Base-by-base conservation (phyloP, 2,329 filamentous ascomycete species). In the Xylaria sp. region DNA sequence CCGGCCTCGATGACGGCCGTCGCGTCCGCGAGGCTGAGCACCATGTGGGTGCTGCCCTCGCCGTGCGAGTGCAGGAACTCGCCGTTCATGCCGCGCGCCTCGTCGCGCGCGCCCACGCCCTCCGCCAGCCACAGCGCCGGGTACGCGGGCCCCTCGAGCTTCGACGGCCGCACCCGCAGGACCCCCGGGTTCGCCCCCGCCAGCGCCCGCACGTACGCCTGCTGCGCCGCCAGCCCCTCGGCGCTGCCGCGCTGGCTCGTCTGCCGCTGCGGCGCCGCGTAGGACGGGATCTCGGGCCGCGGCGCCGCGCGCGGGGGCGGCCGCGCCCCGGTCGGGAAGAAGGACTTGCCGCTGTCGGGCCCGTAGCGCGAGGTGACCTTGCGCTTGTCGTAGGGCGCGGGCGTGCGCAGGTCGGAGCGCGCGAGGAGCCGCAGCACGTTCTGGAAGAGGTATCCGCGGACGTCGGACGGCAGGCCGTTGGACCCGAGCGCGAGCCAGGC, bases 401-500 rank as follows among this genome's bases (percentile, higher is more conserved):
- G 62, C 5, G 64, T 65, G n/a, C 67, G 54, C 3, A 66, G 65
- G 54, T 76, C 74, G 19, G 54, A 54, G 16, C 66, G 54, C 7
- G 67, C 66, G n/a, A 75, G 24, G 2, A 65, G 62, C 39, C 65
- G 65, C 6, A 70, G 50, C 7, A 60, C 6, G 7, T 63, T 59
- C 54, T 74, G 72, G 9, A 71, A n/a, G 0, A 72, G 57, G 71
- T 74, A 78, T 39, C 76, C 76, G 24, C 67, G 48, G 29, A 71
- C 24, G 51, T 78, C 78, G 62, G 76, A 66, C 0, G 76, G 74
- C 0, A 76, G 51, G 11, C 75, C 75, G 45, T 76, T 75, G 1
- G 68, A 69, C 1, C 76, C 76, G 21, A 78, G 69, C 0, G 70
- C 70, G 16, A 76, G 66, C 59, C 64, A 78, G 48, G 64, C 69